Evolutionary conservation across 163 green algal genomes (phyloP), one percentile per base, ranked within the genome.

Genomic region (Scenedesmus sp.): DNA sequence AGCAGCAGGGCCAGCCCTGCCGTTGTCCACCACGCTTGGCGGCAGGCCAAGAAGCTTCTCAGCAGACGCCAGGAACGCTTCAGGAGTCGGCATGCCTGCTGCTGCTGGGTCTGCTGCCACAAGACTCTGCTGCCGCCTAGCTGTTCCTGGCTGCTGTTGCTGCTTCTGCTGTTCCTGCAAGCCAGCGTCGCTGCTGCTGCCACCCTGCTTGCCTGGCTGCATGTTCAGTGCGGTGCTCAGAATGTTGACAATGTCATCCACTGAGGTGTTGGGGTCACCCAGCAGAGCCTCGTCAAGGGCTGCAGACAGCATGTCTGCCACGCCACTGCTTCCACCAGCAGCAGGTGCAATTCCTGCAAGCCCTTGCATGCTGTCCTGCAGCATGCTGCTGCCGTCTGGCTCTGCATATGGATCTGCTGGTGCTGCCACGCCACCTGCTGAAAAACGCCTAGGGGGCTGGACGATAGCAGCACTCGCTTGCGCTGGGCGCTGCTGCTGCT

Each of bases 231-330:
- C 87, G 2, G n/a, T 46, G 57, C 26, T 59, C 15, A 91, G 34
- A 2, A 87, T 79, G 56, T 7, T 34, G 0, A 91, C 57, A n/a
- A 86, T 86, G 59, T 91, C 74, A 8, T 86, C 57, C 20, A 86
- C 34, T 18, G 87, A 79, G 13, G 74, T 66, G 67, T 86, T 46
- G 62, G 74, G 87, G 26, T 86, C 87, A 52, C 70, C 70, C 70
- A 79, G 70, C 70, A 79, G 70, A 52, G 70, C 70, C 70, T 79
- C 70, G 5, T 86, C 73, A 73, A 91, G 87, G 6, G 55, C 87
- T n/a, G 74, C 56, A 64, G 54, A 70, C 18, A 91, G 87, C 87
- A 81, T 86, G 52, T 86, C 74, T 6, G 87, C 87, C 46, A 79
- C 70, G 34, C 60, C 6, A 52, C 64, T 56, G 74, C 66, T 73